Base-by-base conservation (phyloP, 2,329 filamentous ascomycete species). In the Clonostachys sp. region DNA sequence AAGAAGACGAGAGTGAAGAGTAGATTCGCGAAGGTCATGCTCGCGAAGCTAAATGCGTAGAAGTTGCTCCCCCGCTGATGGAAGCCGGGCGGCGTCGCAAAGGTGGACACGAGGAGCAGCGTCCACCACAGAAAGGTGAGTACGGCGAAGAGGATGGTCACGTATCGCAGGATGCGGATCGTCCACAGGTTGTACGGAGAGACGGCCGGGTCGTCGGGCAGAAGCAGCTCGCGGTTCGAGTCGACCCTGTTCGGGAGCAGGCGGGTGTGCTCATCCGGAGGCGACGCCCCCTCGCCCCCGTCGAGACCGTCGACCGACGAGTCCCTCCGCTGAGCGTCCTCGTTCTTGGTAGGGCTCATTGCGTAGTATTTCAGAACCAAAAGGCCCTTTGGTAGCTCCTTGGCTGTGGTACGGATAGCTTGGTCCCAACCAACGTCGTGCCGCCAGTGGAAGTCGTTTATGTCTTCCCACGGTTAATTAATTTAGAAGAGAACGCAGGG, bases 141-240 rank as follows among this genome's bases (percentile, higher is more conserved):
- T 45, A 83, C 65, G 17, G 92, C 74, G 60, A 96, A 88, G 36
- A 89, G 57, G 47, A 95, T 74, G 6, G 90, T 92, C 51, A 94
- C 65, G 61, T 84, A 89, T 61, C 91, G 83, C 47, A 94, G 74
- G 42, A 87, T 80, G 16, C 94, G 86, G 44, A 99, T 87, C 50
- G 83, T 89, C 86, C 91, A 96, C 36, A 97, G 80, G 58, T 99
- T 99, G 71, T 96, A 96, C 0, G 94, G 94, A 4, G 90, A 89
- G 66, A 95, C 70, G n/a, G 70, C 70, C 10, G 70, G 70, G 48
- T 73, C 70, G 46, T 73, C 70, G 18, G 70, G 68, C 9, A 58
- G 59, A 20, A 73, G 62, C 42, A 68, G 52, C 8, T 53, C 61
- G 17, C 61, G 57, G 36, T 53, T 58, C 55, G 74, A 73, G 59